Evolutionary conservation across 257 asterid genomes (phyloP).

Genomic region (Ajuga chamaepitys): DNA sequence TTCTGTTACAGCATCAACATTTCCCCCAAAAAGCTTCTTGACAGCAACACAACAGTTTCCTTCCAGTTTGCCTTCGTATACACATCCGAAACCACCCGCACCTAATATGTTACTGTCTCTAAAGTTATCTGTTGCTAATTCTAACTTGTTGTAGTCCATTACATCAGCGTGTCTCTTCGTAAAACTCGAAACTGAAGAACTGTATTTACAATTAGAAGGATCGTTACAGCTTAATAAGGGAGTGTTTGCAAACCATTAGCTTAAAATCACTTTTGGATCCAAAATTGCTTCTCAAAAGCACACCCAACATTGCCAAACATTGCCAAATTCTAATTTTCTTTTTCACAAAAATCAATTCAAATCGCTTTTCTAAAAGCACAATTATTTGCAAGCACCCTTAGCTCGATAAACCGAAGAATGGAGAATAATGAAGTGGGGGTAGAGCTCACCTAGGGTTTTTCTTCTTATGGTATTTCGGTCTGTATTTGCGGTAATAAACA

Average conservation of each 20-base stretch:
- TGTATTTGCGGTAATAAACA: slow-evolving; percentile 31
- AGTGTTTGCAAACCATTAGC: too few species aligned
- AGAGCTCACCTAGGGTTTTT: slow-evolving; percentile 22
- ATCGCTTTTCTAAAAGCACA: too few species aligned
- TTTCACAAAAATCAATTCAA: too few species aligned
- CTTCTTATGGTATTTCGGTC: slow-evolving; percentile 15
- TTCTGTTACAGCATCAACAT: slow-evolving; percentile 35
- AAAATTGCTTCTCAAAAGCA: too few species aligned
- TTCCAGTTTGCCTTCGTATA: slow-evolving; percentile 50
- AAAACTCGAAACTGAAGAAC: slow-evolving; percentile 14
- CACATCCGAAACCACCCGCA: slow-evolving; percentile 68
- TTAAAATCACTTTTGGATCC: too few species aligned
- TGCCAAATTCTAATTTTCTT: too few species aligned
- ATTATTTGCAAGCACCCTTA: too few species aligned
- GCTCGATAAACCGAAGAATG: too few species aligned
- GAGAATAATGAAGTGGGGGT: background rate
- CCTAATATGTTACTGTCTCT: slow-evolving; percentile 46
- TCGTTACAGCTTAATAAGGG: background rate
- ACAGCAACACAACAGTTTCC: slow-evolving; percentile 50
- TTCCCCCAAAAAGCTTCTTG: slow-evolving; percentile 42
- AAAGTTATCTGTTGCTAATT: slow-evolving; percentile 52
- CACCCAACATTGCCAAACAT: too few species aligned
- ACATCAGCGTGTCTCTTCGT: slow-evolving; percentile 21
- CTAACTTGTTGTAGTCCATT: slow-evolving; percentile 52
- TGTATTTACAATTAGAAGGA: slow-evolving; percentile 10